These are phyloP conservation scores for Adansonia madagascariensis DNA, from an alignment of 441 rosid species.

Conservation along the genomic window DNA sequence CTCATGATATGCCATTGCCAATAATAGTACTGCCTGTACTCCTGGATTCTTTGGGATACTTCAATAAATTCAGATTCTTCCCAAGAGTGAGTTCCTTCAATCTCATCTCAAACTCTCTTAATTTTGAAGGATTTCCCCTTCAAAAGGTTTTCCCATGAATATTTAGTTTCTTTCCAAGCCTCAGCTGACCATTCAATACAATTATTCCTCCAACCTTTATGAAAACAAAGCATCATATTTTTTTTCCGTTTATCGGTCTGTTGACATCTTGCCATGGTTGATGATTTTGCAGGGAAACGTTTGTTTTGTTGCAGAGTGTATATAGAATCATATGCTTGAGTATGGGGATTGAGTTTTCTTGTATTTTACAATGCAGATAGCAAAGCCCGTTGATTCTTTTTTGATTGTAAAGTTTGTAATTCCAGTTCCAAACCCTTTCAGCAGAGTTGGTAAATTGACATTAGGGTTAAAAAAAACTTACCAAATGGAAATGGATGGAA, in stretches of 20 bases:
- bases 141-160: neutral
- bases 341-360: conserved; percentile 38
- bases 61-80: conserved; percentile 30
- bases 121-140: neutral
- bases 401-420: neutral
- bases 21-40: conserved; percentile 30
- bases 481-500: conserved; percentile 22
- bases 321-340: conserved; percentile 36
- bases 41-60: conserved; percentile 29
- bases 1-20: conserved; percentile 24
- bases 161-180: neutral
- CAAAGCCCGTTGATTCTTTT: neutral
- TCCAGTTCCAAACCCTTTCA: conserved; percentile 11
- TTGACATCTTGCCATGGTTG: conserved; percentile 25
- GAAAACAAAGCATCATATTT: neutral
- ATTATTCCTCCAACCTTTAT: neutral
- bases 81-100: conserved; percentile 43
- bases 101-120: neutral
- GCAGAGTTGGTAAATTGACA: conserved; percentile 31
- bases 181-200: neutral
- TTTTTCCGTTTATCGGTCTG: neutral
- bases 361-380: conserved; percentile 24
- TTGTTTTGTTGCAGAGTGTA: conserved; percentile 38
- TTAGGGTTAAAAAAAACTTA: conserved; percentile 12
- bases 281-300: conserved; percentile 40